Evolutionary conservation across 2,329 filamentous ascomycete genomes (phyloP), one percentile per base, ranked within the genome.

Genomic region (Nannizziopsis barbatae): DNA sequence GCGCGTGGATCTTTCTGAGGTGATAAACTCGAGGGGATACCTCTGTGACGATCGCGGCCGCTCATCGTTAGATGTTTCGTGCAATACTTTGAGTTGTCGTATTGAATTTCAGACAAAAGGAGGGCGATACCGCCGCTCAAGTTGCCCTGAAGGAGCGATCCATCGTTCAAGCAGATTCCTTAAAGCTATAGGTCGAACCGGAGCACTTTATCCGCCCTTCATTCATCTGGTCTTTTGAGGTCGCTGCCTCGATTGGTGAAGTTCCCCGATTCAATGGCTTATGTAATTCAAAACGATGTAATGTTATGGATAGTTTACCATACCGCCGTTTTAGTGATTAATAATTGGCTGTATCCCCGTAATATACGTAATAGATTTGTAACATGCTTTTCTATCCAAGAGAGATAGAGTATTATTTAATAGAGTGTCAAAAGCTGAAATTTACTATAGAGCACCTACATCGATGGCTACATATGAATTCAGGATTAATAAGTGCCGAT

Each of bases 41-140:
- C 63, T 37, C 64, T 62, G 40, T 62, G 55, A 49, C 62, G 63
- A 45, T 67, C 63, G 54, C 62, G 60, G 43, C 60, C 58, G 50
- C 59, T 66, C 65, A 68, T 67, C n/a, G 50, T 63, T 18, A 3
- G 5, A 15, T n/a, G 11, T n/a, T 3, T 3, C 11, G 33, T 15
- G 3, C 11, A 15, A 15, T 36, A 15, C 12, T n/a, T 36, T 36
- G 33, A 36, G 33, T n/a, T 12, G 33, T 36, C 11, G 33, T 4
- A 4, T 15, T 36, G 10, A 36, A 36, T n/a, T 12, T 5, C 12
- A 36, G 11, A 11, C 33, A 36, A 15, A 11, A 36, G 11, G 10
- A 3, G 10, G 7, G 7, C 22, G 22, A 27, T 27, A 27, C 22
- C 22, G 7, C 22, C 22, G 22, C 22, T 27, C 22, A 27, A 7